These are phyloP conservation scores for Stenogyne calaminthoides DNA, from an alignment of 305 asterid species.

Conservation along the genomic window DNA sequence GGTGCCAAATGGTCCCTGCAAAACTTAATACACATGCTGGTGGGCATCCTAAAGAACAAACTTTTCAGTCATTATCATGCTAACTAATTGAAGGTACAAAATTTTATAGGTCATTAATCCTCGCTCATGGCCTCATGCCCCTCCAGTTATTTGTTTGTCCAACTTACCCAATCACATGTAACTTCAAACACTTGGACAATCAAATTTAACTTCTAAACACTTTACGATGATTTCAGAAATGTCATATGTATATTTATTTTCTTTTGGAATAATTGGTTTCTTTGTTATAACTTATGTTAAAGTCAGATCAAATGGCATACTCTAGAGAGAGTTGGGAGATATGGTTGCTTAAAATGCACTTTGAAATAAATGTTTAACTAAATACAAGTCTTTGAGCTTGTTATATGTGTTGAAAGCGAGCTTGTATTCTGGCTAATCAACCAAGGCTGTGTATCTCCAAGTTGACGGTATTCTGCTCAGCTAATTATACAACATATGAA, in stretches of 20 bases:
- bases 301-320: background rate
- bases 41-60: too few relatives aligned
- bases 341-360: constrained; percentile 20
- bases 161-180: too few relatives aligned
- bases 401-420: constrained; percentile 25
- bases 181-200: too few relatives aligned
- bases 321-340: background rate
- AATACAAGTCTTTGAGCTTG: constrained; percentile 30
- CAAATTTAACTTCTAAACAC: too few relatives aligned
- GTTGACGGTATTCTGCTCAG: constrained; percentile 48
- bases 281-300: background rate
- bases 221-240: background rate
- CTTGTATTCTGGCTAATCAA: constrained; percentile 43
- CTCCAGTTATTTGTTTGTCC: too few relatives aligned
- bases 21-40: background rate
- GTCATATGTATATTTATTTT: background rate
- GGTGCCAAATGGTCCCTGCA: background rate
- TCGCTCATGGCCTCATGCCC: too few relatives aligned
- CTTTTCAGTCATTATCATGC: background rate
- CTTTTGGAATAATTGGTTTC: background rate
- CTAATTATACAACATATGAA: constrained; percentile 42
- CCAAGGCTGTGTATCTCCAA: constrained; percentile 38
- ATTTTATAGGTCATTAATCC: too few relatives aligned
- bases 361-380: background rate
- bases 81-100: background rate